A percentile compares a stretch with the other conserved stretches of the same genome.
These are phyloP conservation scores for Prototheca stagnorum DNA, from an alignment of 163 green algal species.

Conservation along the genomic window DNA sequence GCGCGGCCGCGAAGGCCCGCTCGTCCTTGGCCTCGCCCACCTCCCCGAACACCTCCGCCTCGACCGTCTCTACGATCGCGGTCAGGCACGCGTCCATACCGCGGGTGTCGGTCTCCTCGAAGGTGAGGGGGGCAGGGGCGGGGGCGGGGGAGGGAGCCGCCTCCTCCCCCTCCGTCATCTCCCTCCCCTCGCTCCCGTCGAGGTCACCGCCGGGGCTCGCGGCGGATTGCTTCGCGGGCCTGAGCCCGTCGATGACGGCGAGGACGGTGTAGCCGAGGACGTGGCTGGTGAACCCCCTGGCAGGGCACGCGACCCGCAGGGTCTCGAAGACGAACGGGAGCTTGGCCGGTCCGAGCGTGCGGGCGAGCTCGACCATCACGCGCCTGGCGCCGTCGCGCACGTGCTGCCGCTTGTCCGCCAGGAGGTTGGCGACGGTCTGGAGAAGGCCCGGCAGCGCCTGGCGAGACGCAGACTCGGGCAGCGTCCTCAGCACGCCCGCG, in stretches of 20 bases:
- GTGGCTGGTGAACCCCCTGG: slow-evolving; percentile 65
- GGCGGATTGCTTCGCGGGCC: background rate
- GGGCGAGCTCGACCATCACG: slow-evolving; percentile 44
- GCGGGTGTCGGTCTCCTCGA: background rate
- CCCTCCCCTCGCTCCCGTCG: background rate
- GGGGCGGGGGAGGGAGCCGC: too few species aligned
- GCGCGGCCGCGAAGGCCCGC: slow-evolving; percentile 45
- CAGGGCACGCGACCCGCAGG: slow-evolving; percentile 23
- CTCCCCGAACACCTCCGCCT: slow-evolving; percentile 71
- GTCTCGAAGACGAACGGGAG: slow-evolving; percentile 33
- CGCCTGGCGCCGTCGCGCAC: slow-evolving; percentile 52
- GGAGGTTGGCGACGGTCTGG: slow-evolving; percentile 61
- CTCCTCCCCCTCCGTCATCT: background rate
- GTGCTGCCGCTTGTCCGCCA: slow-evolving; percentile 10
- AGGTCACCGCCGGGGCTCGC: background rate
- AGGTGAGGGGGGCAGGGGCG: background rate
- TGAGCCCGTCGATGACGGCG: slow-evolving; percentile 34
- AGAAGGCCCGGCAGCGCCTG: slow-evolving; percentile 49
- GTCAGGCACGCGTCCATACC: slow-evolving; percentile 44
- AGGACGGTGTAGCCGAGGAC: slow-evolving; percentile 78
- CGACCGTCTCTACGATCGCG: slow-evolving; percentile 41
- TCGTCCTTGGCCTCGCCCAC: slow-evolving; percentile 65
- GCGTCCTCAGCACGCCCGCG: slow-evolving; percentile 61
- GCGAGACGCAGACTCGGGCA: slow-evolving; percentile 46
- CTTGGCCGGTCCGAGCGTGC: slow-evolving; percentile 60